phyloP scores from a whole-genome alignment of 164 flowering plant genomes.

The Cinnamomum chago region DNA sequence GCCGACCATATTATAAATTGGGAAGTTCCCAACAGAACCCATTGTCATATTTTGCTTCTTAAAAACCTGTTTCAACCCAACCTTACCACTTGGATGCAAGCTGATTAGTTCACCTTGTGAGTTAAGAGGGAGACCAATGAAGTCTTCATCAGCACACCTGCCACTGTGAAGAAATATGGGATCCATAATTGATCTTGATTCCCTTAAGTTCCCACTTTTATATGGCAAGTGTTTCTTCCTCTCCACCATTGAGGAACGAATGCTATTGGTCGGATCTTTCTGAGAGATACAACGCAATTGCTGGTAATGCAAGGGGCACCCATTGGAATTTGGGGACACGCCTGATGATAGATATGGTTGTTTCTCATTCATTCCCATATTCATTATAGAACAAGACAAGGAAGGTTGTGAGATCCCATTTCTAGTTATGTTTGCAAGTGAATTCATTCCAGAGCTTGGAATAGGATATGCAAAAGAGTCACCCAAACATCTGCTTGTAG shows the following conservation, averaged over 20 bases:
- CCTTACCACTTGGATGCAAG: conserved; percentile 29
- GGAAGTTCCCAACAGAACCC: conserved; percentile 20
- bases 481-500: conserved; percentile 12
- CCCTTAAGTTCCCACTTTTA: conserved; percentile 3
- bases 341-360: conserved; percentile 15
- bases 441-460: conserved; percentile 13
- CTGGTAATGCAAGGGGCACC: conserved; percentile 11
- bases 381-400: conserved; percentile 14
- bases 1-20: conserved; percentile 14
- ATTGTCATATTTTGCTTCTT: conserved; percentile 12
- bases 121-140: conserved; percentile 61
- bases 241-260: conserved; percentile 21
- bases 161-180: conserved; percentile 12
- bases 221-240: conserved; percentile 20
- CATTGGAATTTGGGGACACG: conserved; percentile 1
- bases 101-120: conserved; percentile 58
- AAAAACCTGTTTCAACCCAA: conserved; percentile 19
- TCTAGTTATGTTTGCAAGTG: conserved; percentile 9
- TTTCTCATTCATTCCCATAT: conserved; percentile 18
- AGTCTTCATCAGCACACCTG: conserved; percentile 21
- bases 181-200: conserved; percentile 6
- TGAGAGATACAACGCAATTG: background rate
- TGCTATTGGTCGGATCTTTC: conserved; percentile 19
- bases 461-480: conserved; percentile 19
- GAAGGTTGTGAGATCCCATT: conserved; percentile 18